Evolutionary conservation across 2,329 filamentous ascomycete species (phyloP), one percentile per base, ranked within the genome.

Genomic region (Pseudocercospora macadamiae): DNA sequence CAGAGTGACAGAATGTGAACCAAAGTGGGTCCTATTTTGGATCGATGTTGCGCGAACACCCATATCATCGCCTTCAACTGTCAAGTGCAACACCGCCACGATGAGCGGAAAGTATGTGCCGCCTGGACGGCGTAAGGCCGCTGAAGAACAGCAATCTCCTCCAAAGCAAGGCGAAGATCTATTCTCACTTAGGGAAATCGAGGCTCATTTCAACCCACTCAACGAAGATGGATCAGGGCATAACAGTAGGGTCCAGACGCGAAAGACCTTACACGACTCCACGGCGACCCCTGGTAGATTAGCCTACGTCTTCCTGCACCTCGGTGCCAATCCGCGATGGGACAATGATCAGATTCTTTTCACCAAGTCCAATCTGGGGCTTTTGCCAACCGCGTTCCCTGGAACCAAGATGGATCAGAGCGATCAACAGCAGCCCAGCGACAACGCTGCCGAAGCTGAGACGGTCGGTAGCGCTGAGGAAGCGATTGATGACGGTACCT

Each of bases 261-360:
- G 14, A 12, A 34, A 37, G 18, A 51, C 66, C 60, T 39, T 68
- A 19, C 62, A 70, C 32, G 61, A 64, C 42, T 62, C 68, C 14
- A 60, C 67, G 6, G 59, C 47, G 3, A 51, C 47, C 9, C 62
- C 66, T 7, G 60, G 64, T 30, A 54, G 49, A 18, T 56, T 71
- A 2, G 47, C 53, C 8, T 69, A 66, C 39, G 42, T 71, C 28
- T 34, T 69, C 10, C 65, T 73, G 10, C 71, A 66, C 56, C 32
- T 59, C 12, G 57, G 57, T 8, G 69, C 70, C 9, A 70, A 73
- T 57, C 70, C 70, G 3, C 54, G 64, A 19, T 72, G 67, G 67
- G 51, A 61, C 3, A 28, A 37, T 3, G 69, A 71, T 42, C 55
- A 66, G 2, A 67, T 69, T 52, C 63, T 73, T 45, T 71, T 67